A percentile compares a stretch with the other conserved stretches of the same genome.
Conservation (phyloP, 2,329 filamentous ascomycete species). For the Talaromyces sp. region DNA sequence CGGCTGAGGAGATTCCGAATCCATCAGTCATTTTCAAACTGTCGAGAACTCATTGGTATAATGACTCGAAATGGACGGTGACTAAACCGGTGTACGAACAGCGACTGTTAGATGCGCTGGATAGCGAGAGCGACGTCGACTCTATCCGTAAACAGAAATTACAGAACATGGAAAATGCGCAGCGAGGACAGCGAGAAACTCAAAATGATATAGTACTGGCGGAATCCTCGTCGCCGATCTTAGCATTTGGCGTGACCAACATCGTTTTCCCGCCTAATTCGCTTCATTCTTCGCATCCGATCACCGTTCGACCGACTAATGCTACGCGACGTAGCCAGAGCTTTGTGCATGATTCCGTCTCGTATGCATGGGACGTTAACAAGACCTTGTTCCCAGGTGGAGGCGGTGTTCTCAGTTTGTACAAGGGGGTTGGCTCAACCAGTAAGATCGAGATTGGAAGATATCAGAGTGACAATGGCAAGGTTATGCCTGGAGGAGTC, state of each 20-base stretch:
- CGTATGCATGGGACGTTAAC: constrained; percentile 19
- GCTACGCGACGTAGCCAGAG: constrained; percentile 17
- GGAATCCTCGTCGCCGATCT: constrained; percentile 15
- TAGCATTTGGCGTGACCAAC: constrained; percentile 17
- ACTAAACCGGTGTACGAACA: constrained; percentile 9
- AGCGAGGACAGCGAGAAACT: neutral
- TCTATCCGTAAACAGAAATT: constrained; percentile 3
- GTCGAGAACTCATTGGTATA: constrained; percentile 19
- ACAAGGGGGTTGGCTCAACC: constrained; percentile 12
- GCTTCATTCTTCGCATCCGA: constrained; percentile 17
- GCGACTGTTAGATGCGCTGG: neutral
- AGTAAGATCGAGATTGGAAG: constrained; percentile 19
- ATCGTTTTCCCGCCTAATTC: constrained; percentile 16
- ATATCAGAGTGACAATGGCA: constrained; percentile 18
- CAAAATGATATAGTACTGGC: constrained; percentile 7
- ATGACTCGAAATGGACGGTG: constrained; percentile 17
- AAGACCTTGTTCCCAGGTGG: constrained; percentile 19
- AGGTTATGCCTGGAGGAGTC: constrained; percentile 13
- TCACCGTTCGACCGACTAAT: constrained; percentile 14
- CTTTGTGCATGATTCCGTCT: constrained; percentile 17
- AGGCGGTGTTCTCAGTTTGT: constrained; percentile 17
- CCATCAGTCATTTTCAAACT: constrained; percentile 18
- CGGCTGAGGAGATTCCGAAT: constrained; percentile 2
- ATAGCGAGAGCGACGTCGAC: constrained; percentile 1
- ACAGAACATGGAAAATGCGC: constrained; percentile 2